Conservation (phyloP, 2,329 filamentous ascomycete genomes). For the Juglanconis oblonga region DNA sequence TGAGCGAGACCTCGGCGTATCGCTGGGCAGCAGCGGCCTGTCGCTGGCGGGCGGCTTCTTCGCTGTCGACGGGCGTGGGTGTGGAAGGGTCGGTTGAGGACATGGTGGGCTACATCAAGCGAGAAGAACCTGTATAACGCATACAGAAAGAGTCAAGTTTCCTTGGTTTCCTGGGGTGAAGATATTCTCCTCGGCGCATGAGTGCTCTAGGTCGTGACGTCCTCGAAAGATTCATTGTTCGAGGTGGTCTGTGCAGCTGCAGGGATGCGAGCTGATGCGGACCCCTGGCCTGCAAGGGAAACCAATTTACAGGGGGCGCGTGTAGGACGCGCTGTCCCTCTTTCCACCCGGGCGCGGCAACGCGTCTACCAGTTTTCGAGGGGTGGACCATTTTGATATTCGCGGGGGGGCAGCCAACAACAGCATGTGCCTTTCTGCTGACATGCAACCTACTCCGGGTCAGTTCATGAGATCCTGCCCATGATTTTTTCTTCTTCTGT, state of each 20-base stretch:
- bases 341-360: not conserved
- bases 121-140: not conserved
- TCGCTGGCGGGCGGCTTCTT: not conserved
- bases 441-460: not conserved
- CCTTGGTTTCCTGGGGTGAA: not conserved
- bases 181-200: not conserved
- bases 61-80: not conserved
- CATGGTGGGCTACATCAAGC: not conserved
- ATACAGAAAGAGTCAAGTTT: not conserved
- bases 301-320: constrained; percentile 10
- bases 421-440: constrained; percentile 7
- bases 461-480: constrained; percentile 4
- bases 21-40: constrained; percentile 16
- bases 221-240: not conserved
- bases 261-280: constrained; percentile 9
- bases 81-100: not conserved
- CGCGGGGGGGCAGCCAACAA: constrained; percentile 1
- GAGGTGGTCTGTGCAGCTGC: constrained; percentile 14
- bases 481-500: not conserved
- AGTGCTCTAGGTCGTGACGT: not conserved
- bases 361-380: constrained; percentile 16
- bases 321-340: constrained; percentile 13
- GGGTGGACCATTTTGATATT: constrained; percentile 13
- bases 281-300: not conserved
- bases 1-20: constrained; percentile 19